phyloP scores from a whole-genome alignment of 2,329 filamentous ascomycete genomes.

The Truncatella angustata region DNA sequence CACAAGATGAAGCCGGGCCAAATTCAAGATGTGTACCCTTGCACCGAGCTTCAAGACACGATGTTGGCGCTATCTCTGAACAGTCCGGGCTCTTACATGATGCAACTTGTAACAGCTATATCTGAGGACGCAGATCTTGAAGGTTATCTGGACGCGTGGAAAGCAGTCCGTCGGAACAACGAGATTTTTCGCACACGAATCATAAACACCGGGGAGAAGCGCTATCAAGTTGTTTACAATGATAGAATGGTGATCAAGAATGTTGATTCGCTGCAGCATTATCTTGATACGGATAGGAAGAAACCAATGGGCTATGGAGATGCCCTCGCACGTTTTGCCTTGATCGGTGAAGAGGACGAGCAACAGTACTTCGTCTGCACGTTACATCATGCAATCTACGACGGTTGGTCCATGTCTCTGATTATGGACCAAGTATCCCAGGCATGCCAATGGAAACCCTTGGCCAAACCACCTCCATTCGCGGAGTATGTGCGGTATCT shows the following conservation, averaged over 20 bases:
- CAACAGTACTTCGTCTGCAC: constrained; percentile 25
- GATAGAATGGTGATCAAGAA: constrained; percentile 7
- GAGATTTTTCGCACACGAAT: constrained; percentile 6
- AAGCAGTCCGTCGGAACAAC: constrained; percentile 2
- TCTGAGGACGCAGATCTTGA: constrained; percentile 6
- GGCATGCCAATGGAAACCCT: constrained; percentile 1
- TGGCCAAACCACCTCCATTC: not conserved
- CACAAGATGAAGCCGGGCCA: constrained; percentile 7
- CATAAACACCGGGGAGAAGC: not conserved
- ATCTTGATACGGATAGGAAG: constrained; percentile 1
- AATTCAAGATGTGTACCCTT: constrained; percentile 7
- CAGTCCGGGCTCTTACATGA: not conserved
- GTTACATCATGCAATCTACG: constrained; percentile 82
- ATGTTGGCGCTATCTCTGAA: constrained; percentile 1
- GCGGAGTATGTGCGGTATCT: not conserved
- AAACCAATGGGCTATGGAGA: constrained; percentile 4
- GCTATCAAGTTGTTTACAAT: constrained; percentile 6
- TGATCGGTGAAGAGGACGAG: constrained; percentile 3
- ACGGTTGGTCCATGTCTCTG: constrained; percentile 64
- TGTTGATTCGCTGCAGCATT: constrained; percentile 3
- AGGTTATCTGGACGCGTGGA: constrained; percentile 4
- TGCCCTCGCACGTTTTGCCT: constrained; percentile 3
- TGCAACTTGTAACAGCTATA: constrained; percentile 6
- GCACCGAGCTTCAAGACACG: constrained; percentile 6
- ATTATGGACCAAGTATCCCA: constrained; percentile 2